phyloP scores from a whole-genome alignment of 225 moss, liverwort and hornwort species.

The Pseudoscleropodium purum region DNA sequence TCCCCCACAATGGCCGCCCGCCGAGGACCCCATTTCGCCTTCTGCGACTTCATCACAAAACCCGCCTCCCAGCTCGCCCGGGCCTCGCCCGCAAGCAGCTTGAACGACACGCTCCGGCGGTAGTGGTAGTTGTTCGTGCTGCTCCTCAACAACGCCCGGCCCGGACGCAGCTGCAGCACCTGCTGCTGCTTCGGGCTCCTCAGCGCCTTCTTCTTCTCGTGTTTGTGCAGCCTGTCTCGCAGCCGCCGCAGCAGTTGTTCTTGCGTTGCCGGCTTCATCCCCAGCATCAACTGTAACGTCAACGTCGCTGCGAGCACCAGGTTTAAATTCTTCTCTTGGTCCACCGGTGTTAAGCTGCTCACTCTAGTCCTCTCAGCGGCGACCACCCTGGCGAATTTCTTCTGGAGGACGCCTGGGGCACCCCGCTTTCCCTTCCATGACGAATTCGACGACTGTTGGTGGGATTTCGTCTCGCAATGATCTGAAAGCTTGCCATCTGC shows the following conservation, averaged over 20 bases:
- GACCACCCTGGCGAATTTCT: constrained; percentile 9
- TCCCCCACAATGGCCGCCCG: constrained; percentile 23
- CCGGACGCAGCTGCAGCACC: constrained; percentile 25
- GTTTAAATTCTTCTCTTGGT: constrained; percentile 4
- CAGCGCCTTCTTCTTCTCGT: background rate
- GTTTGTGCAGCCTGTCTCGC: background rate
- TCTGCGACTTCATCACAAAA: constrained; percentile 42
- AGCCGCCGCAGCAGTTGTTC: background rate
- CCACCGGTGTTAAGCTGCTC: constrained; percentile 4
- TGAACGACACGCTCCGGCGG: constrained; percentile 28
- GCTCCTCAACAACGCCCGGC: constrained; percentile 2
- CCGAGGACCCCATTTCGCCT: constrained; percentile 42
- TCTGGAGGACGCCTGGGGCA: background rate
- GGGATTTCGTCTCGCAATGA: background rate
- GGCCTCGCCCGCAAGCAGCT: constrained; percentile 29
- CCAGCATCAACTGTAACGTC: constrained; percentile 28
- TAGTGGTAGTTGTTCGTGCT: constrained; percentile 27
- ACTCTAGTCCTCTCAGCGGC: background rate
- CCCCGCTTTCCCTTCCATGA: background rate
- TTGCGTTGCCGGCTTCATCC: constrained; percentile 17
- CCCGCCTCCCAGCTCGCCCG: constrained; percentile 42
- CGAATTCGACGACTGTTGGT: background rate
- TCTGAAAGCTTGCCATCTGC: background rate
- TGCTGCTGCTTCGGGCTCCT: background rate
- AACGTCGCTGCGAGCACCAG: constrained; percentile 25